Evolutionary conservation across 257 asterid species (phyloP), one percentile per base, ranked within the genome.

Genomic region (Plectranthus barbatus): DNA sequence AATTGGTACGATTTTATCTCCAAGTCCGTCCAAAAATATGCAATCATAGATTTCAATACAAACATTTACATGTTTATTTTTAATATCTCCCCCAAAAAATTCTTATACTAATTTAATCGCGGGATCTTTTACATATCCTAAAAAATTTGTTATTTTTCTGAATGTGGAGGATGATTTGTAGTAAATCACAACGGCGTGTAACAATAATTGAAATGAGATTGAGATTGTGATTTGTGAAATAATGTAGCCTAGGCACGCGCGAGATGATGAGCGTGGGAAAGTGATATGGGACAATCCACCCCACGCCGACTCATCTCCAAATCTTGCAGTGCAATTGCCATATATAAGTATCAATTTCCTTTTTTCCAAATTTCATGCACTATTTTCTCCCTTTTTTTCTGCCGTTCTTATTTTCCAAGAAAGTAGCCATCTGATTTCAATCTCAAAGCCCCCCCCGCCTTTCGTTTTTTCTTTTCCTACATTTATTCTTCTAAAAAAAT

Each of bases 211-310:
- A n/a, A n/a, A 26, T 26, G 10, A 37, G 44, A 5, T 15, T 3
- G 2, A 15, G 14, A 57, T 21, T 4, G 23, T 14, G 34, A 40
- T 17, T 9, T 31, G n/a, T 19, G 7, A 47, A 1, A 9, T 47
- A 4, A 55, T n/a, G n/a, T n/a, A n/a, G n/a, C n/a, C n/a, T n/a
- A 5, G 10, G 49, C 77, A 72, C 77, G 68, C 72, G 13, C 60
- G 37, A 12, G 12, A 59, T 34, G 7, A 24, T 8, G 60, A 17
- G 77, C 59, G 77, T 72, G 69, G 60, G 31, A 44, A 7, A 4
- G 31, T 36, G 2, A 12, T 34, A 19, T 17, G 2, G 7, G 47
- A 68, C 62, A 50, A 48, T 6, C 63, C 64, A 20, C n/a, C 68
- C 72, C 67, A 69, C 47, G 18, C 20, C 53, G 52, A 51, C 63